Conservation (phyloP, 805 yeast genomes). For the Zygotorulaspora danielsina region DNA sequence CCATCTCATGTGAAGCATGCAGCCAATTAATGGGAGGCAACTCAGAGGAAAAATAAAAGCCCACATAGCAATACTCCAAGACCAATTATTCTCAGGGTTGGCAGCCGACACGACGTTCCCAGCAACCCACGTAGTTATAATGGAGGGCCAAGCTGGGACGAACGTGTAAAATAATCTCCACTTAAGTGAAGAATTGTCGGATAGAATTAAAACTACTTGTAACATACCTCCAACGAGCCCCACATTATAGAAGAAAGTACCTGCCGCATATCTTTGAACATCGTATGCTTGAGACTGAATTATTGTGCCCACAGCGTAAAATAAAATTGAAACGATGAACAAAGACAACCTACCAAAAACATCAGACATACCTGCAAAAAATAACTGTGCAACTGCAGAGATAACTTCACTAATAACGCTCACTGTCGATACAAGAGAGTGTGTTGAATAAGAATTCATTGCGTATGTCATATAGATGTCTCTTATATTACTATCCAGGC, state of each 20-base stretch:
- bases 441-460: conserved; percentile 46
- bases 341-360: conserved; percentile 52
- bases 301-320: conserved; percentile 52
- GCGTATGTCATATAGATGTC: conserved; percentile 44
- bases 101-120: conserved; percentile 47
- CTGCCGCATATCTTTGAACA: conserved; percentile 51
- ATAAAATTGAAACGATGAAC: conserved; percentile 41
- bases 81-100: conserved; percentile 43
- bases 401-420: conserved; percentile 49
- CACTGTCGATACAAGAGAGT: conserved; percentile 50
- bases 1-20: conserved; percentile 46
- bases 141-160: conserved; percentile 61
- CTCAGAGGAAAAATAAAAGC: conserved; percentile 53
- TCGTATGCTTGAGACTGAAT: conserved; percentile 52
- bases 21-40: conserved; percentile 45
- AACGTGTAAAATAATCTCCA: conserved; percentile 61
- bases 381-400: conserved; percentile 57
- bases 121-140: conserved; percentile 68
- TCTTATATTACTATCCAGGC: conserved; percentile 51
- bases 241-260: conserved; percentile 43
- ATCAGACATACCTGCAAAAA: conserved; percentile 53
- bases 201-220: conserved; percentile 49
- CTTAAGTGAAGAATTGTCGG: conserved; percentile 60
- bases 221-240: conserved; percentile 58
- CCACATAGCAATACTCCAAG: conserved; percentile 59